A percentile compares a stretch with the other conserved stretches of the same genome.
Conservation (phyloP, 2,329 filamentous ascomycete species). For the Geoglossum cookeanum region DNA sequence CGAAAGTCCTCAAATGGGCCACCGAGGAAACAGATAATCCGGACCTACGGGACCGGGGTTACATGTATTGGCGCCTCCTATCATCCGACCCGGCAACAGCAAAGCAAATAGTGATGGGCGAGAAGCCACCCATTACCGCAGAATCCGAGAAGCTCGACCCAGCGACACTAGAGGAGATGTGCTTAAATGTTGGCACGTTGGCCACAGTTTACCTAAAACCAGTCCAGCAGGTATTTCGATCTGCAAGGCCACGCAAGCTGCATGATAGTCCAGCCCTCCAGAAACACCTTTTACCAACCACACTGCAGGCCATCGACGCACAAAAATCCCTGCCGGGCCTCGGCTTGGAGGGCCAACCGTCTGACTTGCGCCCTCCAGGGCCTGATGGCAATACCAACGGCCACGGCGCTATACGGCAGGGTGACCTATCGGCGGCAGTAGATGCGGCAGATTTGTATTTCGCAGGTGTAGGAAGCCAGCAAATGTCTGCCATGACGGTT, state of each 20-base stretch:
- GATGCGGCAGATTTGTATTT: slow-evolving; percentile 84
- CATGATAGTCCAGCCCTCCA: slow-evolving; percentile 75
- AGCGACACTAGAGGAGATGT: slow-evolving; percentile 86
- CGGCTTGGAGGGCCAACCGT: slow-evolving; percentile 12
- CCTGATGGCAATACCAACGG: not conserved
- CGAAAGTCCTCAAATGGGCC: slow-evolving; percentile 92
- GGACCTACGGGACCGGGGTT: slow-evolving; percentile 83
- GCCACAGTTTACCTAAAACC: slow-evolving; percentile 97
- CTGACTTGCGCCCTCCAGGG: slow-evolving; percentile 5
- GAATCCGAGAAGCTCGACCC: slow-evolving; percentile 90
- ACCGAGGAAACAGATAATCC: slow-evolving; percentile 99
- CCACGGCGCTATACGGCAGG: slow-evolving; percentile 12
- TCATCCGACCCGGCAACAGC: slow-evolving; percentile 80
- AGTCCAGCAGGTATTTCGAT: slow-evolving; percentile 89
- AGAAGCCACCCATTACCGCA: slow-evolving; percentile 89
- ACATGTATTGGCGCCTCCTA: slow-evolving; percentile 98
- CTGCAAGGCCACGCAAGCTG: slow-evolving; percentile 61
- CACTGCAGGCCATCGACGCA: slow-evolving; percentile 27
- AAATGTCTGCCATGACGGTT: slow-evolving; percentile 53
- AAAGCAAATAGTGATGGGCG: slow-evolving; percentile 83
- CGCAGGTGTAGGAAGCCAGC: slow-evolving; percentile 51
- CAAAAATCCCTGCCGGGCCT: slow-evolving; percentile 33
- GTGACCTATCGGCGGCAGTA: slow-evolving; percentile 49
- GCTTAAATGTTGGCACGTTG: slow-evolving; percentile 83
- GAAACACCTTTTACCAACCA: slow-evolving; percentile 41